Percentiles rank a stretch among this genome's conserved stretches.
phyloP scores from a whole-genome alignment of 2,329 filamentous ascomycete species.

The Talaromyces albobiverticillius region DNA sequence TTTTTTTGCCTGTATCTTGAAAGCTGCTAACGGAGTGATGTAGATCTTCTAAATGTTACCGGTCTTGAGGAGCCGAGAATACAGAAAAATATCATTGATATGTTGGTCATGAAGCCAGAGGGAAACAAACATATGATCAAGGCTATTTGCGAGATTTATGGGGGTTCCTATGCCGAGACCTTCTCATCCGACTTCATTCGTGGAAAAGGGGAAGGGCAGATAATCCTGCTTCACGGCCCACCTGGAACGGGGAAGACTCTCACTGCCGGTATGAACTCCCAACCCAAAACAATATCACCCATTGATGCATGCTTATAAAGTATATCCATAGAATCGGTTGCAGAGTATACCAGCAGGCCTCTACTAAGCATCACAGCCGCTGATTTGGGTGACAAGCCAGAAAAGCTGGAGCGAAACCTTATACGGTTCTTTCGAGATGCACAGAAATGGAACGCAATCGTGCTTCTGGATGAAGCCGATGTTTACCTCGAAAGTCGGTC shows the following conservation, averaged over 20 bases:
- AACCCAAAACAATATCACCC: background rate
- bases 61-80: too few relatives aligned
- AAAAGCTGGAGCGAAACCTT: conserved; percentile 37
- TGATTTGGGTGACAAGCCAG: conserved; percentile 36
- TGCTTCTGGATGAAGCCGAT: conserved; percentile 29
- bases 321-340: conserved; percentile 30
- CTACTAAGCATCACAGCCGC: conserved; percentile 28
- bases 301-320: too few relatives aligned
- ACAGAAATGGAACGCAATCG: conserved; percentile 36
- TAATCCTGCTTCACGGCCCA: conserved; percentile 82
- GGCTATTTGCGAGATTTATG: background rate
- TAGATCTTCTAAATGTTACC: too few relatives aligned
- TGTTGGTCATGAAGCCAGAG: too few relatives aligned
- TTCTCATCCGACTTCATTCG: conserved; percentile 40
- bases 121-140: background rate
- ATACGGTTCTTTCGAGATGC: conserved; percentile 36
- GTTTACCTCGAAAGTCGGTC: conserved; percentile 20
- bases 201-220: background rate
- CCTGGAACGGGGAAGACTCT: conserved; percentile 95
- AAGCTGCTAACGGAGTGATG: too few relatives aligned
- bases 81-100: too few relatives aligned
- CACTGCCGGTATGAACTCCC: conserved; percentile 57
- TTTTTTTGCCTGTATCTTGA: too few relatives aligned
- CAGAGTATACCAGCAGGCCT: conserved; percentile 37
- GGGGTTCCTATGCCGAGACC: background rate